These are phyloP conservation scores for Aureobasidium sp. DNA, from an alignment of 2,329 filamentous ascomycete genomes.

Conservation along the genomic window DNA sequence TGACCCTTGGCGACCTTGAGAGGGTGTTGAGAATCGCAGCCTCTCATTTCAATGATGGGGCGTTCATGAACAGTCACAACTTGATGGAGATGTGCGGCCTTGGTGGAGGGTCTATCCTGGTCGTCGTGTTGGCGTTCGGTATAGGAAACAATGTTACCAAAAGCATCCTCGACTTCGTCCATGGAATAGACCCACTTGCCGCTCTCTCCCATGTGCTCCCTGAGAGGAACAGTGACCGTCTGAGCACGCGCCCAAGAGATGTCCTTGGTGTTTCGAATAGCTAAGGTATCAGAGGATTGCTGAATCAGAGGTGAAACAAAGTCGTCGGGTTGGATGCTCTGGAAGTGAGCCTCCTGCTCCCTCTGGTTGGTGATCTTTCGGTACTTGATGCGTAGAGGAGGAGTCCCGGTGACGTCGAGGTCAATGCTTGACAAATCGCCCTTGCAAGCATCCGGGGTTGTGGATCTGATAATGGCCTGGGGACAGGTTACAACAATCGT, in stretches of 20 bases:
- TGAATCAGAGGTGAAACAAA: slow-evolving; percentile 68
- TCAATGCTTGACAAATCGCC: slow-evolving; percentile 81
- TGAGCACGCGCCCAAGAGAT: slow-evolving; percentile 72
- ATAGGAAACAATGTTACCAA: slow-evolving; percentile 80
- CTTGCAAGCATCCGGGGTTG: slow-evolving; percentile 63
- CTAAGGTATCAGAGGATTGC: slow-evolving; percentile 47
- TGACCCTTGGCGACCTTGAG: slow-evolving; percentile 75
- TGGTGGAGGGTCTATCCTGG: slow-evolving; percentile 28
- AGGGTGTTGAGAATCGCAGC: slow-evolving; percentile 71
- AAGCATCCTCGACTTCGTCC: slow-evolving; percentile 83
- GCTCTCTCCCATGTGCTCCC: slow-evolving; percentile 72
- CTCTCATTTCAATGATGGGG: slow-evolving; percentile 60
- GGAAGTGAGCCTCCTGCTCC: slow-evolving; percentile 77
- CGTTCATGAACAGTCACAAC: slow-evolving; percentile 80
- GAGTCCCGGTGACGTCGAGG: slow-evolving; percentile 76
- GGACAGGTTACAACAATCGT: slow-evolving; percentile 83
- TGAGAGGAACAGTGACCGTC: slow-evolving; percentile 70
- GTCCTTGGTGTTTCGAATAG: slow-evolving; percentile 52
- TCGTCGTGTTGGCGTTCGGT: slow-evolving; percentile 60
- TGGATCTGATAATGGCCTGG: slow-evolving; percentile 60
- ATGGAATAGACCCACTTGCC: slow-evolving; percentile 86
- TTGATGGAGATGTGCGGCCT: slow-evolving; percentile 54
- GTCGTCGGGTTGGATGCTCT: slow-evolving; percentile 86
- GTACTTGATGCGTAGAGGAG: slow-evolving; percentile 87
- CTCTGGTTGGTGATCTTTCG: slow-evolving; percentile 78